Evolutionary conservation across 2,329 filamentous ascomycete genomes (phyloP), one percentile per base, ranked within the genome.

Genomic region (Gyromitra esculenta): DNA sequence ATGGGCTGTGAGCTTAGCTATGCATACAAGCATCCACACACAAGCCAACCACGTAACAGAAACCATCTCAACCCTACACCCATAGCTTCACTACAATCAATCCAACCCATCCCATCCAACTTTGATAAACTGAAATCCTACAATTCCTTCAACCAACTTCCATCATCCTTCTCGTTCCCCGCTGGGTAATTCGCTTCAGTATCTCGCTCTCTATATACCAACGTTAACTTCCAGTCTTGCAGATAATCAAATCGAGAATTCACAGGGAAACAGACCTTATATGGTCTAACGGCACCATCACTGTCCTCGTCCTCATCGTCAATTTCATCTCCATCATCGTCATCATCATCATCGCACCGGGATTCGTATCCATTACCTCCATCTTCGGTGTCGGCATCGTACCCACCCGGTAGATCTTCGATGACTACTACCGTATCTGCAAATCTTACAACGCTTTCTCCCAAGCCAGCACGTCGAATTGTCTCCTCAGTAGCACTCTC

Each of bases 361-460:
- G 18, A 25, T n/a, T 63, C 37, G 5, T 67, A 67, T 37, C 64
- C 64, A 7, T 54, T 31, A 8, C 64, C 50, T 3, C 64, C 50
- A 43, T 67, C 64, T 50, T 67, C 64, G 11, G 64, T 56, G 31
- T 67, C 64, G 5, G 50, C 64, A 1, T 56, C 48, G 31, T 67
- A 67, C 15, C 64, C 50, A 15, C 11, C 35, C 18, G 18, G 64
- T 13, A 67, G 11, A 41, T 45, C 21, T 31, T 67, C 63, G 6
- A 50, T 52, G 18, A 66, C 31, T 45, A 35, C 25, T 45, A 31
- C 63, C 15, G 39, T 54, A 9, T 54, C 31, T 2, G 37, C 35
- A 62, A 62, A 18, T 5, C 25, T 52, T 5, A 43, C 11, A 13
- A 57, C 11, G 13, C n/a, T 54, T 31, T 54, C 50, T 25, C 25